A percentile compares a stretch with the other conserved stretches of the same genome.
Conservation (phyloP, 352 stramenopile genomes). For the Elongisporangium senticosum region DNA sequence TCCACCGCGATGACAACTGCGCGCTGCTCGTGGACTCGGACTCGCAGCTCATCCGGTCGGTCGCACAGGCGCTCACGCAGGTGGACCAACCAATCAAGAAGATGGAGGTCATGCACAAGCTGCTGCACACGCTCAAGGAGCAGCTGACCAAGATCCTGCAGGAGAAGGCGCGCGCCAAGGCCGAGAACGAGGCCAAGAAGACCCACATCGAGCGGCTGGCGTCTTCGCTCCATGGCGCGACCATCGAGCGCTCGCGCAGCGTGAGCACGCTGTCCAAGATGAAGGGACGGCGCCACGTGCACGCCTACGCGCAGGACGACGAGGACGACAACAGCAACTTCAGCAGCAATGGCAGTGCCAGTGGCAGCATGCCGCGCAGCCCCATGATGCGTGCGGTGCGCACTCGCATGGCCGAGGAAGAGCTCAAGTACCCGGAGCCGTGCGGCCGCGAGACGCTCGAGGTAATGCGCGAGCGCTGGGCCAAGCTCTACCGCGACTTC, state of each 20-base stretch:
- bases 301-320: conserved; percentile 44
- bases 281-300: conserved; percentile 42
- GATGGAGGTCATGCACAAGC: conserved; percentile 87
- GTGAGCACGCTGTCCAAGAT: conserved; percentile 46
- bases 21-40: conserved; percentile 70
- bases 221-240: conserved; percentile 15
- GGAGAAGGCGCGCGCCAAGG: conserved; percentile 64
- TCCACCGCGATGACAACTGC: conserved; percentile 80
- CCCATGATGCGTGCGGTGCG: background rate
- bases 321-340: conserved; percentile 11
- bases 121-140: conserved; percentile 93
- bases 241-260: conserved; percentile 61
- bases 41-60: conserved; percentile 74
- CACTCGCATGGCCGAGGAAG: conserved; percentile 38
- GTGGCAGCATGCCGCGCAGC: conserved; percentile 15
- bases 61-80: conserved; percentile 65
- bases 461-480: conserved; percentile 89
- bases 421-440: conserved; percentile 70
- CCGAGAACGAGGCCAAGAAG: conserved; percentile 41
- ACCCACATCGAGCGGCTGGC: conserved; percentile 13
- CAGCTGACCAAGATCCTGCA: conserved; percentile 76
- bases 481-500: conserved; percentile 94
- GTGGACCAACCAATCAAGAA: conserved; percentile 94
- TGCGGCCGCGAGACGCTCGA: conserved; percentile 81
- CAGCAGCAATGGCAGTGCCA: conserved; percentile 25